phyloP scores from a whole-genome alignment of 1,284 basidiomycete species.

The Tilletia caries region DNA sequence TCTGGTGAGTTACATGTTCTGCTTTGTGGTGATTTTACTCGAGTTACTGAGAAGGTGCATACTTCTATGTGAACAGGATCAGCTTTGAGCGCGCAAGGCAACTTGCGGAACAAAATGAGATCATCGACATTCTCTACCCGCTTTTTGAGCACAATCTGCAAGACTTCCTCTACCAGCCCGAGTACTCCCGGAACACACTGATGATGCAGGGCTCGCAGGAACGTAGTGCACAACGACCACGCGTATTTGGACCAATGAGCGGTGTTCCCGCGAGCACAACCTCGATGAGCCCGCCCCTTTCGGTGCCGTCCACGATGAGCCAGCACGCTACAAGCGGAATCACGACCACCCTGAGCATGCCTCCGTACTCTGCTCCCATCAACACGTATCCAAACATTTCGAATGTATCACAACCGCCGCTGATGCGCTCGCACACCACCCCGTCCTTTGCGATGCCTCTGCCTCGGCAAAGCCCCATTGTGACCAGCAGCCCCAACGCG shows the following conservation, averaged over 20 bases:
- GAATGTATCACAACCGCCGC: constrained; percentile 1
- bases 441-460: constrained; percentile 9
- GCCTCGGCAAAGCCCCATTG: constrained; percentile 2
- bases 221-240: neutral
- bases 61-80: constrained; percentile 25
- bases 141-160: constrained; percentile 53
- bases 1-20: constrained; percentile 33
- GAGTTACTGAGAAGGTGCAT: neutral
- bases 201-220: constrained; percentile 6
- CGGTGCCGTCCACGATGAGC: constrained; percentile 8
- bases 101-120: constrained; percentile 51
- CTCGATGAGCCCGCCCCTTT: constrained; percentile 11
- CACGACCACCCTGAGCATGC: constrained; percentile 1
- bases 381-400: constrained; percentile 9
- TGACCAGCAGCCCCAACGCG: constrained; percentile 10
- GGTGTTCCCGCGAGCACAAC: constrained; percentile 6
- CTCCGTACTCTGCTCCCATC: constrained; percentile 10
- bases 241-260: neutral
- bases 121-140: constrained; percentile 50
- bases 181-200: constrained; percentile 15
- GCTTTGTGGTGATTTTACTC: neutral
- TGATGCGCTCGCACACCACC: constrained; percentile 11
- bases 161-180: constrained; percentile 52
- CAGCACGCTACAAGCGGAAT: neutral
- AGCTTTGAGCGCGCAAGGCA: constrained; percentile 50